Base-by-base conservation (phyloP, 306 rosid species). In the Prunus davidiana region DNA sequence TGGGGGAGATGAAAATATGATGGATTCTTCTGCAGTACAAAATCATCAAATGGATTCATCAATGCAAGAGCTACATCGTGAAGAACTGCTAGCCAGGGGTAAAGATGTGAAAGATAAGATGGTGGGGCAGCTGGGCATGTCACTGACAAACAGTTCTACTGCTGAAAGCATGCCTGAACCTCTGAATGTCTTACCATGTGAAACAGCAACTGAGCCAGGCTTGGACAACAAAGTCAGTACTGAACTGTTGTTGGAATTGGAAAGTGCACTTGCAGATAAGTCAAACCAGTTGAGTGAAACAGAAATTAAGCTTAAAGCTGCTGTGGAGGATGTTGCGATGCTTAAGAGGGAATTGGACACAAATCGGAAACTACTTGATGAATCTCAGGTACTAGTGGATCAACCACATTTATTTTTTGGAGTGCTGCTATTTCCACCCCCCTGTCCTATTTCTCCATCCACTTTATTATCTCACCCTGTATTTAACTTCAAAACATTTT, bases 161-260 rank as follows among this genome's bases (percentile, higher is more conserved):
- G 99, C 98, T 67, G 99, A 96, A 87, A 92, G 92, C 92, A 88
- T 82, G 93, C 93, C 91, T 63, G 86, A 71, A 58, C 87, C 88
- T 8, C 89, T 63, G 71, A 87, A 73, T 83, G 88, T 79, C 74
- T 84, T 86, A 69, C 90, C 90, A 74, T 81, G 91, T 76, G 89
- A 83, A 32, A 55, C 81, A 16, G 86, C 74, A 72, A 91, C 38
- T 79, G 86, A 83, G 68, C 80, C 86, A 20, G 82, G 80, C 71
- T 84, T 85, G 86, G 87, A 76, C 82, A 80, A 90, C 69, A 91
- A 87, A 83, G 82, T 70, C 76, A 79, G 79, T n/a, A 60, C 73
- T 58, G 88, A 84, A 41, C 82, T 80, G 46, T 74, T 88, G 77
- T 74, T 91, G 88, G 97, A 96, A 78, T 83, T 96, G 72, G 89